Evolutionary conservation across 257 asterid species (phyloP).

Genomic region (Anisodus tanguticus): DNA sequence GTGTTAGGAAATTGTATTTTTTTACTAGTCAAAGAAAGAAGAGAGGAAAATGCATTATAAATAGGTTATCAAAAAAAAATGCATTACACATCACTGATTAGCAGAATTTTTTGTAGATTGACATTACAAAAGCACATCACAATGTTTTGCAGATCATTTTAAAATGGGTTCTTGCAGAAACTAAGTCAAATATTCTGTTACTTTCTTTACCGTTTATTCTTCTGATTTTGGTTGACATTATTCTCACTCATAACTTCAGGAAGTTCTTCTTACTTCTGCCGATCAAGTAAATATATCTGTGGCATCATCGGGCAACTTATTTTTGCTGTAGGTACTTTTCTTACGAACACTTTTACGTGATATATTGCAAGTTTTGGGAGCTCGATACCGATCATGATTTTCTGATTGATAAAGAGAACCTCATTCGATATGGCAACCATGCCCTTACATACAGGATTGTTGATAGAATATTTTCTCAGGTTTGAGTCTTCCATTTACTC

Average conservation of each 20-base stretch:
- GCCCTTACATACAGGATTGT: slow-evolving; percentile 99
- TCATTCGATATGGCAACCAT: slow-evolving; percentile 98
- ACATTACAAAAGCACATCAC: not conserved
- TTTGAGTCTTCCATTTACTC: slow-evolving; percentile 45
- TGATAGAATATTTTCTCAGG: slow-evolving; percentile 99
- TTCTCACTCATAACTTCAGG: not conserved
- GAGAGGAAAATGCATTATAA: not conserved
- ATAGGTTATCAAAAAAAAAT: not conserved
- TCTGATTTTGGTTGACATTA: not conserved
- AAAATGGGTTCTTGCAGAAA: slow-evolving; percentile 1
- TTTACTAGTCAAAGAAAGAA: slow-evolving; percentile 21
- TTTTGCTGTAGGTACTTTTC: slow-evolving; percentile 86
- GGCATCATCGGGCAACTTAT: not conserved
- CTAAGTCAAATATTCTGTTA: slow-evolving; percentile 6
- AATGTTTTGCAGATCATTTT: not conserved
- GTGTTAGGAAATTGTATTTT: not conserved
- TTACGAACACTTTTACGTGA: slow-evolving; percentile 97
- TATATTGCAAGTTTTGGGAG: slow-evolving; percentile 99
- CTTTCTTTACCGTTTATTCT: slow-evolving; percentile 13
- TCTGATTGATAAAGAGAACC: slow-evolving; percentile 95
- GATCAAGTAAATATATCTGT: not conserved
- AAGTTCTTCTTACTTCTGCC: slow-evolving; percentile 26
- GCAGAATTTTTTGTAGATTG: not conserved
- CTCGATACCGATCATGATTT: slow-evolving; percentile 98
- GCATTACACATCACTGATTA: slow-evolving; percentile 20